These are phyloP conservation scores for Boletus tylopilopsis DNA, from an alignment of 768 basidiomycete species.

Conservation along the genomic window DNA sequence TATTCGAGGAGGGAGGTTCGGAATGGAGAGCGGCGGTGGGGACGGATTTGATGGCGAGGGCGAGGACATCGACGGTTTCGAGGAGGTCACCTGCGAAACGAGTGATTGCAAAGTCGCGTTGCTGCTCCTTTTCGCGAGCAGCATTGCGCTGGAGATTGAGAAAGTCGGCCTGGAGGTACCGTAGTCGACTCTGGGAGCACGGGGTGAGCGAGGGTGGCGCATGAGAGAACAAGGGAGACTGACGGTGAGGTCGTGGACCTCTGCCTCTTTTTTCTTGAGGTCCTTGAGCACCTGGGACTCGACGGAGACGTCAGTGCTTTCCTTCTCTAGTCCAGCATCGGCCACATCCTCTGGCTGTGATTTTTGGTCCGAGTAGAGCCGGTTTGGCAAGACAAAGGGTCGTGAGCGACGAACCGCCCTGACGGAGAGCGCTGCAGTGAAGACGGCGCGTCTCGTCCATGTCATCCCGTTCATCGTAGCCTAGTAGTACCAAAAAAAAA, in stretches of 20 bases:
- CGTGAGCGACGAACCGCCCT: constrained; percentile 40
- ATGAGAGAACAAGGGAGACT: constrained; percentile 26
- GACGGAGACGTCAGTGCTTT: constrained; percentile 27
- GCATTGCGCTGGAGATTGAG: constrained; percentile 92
- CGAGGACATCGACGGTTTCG: constrained; percentile 87
- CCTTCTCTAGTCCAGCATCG: constrained; percentile 15
- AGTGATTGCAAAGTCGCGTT: constrained; percentile 89
- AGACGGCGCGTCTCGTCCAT: constrained; percentile 49
- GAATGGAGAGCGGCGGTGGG: constrained; percentile 45
- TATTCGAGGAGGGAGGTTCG: constrained; percentile 23
- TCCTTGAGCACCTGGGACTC: constrained; percentile 42
- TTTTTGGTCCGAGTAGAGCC: constrained; percentile 62
- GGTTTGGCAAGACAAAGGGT: constrained; percentile 24
- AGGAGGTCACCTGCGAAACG: constrained; percentile 88
- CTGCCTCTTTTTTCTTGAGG: constrained; percentile 77
- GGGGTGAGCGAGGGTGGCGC: constrained; percentile 7
- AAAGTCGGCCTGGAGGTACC: constrained; percentile 93
- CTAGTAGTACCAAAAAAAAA: too few species aligned
- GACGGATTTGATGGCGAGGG: constrained; percentile 78
- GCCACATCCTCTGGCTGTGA: constrained; percentile 13
- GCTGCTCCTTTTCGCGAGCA: constrained; percentile 87
- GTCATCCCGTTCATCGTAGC: constrained; percentile 52
- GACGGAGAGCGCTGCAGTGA: constrained; percentile 53
- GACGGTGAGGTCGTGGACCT: constrained; percentile 83
- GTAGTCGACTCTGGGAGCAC: constrained; percentile 69